Percentiles rank a stretch among this genome's conserved stretches.
Evolutionary conservation across 2,329 filamentous ascomycete genomes (phyloP).

Genomic region (Drechslerella stenobrocha): DNA sequence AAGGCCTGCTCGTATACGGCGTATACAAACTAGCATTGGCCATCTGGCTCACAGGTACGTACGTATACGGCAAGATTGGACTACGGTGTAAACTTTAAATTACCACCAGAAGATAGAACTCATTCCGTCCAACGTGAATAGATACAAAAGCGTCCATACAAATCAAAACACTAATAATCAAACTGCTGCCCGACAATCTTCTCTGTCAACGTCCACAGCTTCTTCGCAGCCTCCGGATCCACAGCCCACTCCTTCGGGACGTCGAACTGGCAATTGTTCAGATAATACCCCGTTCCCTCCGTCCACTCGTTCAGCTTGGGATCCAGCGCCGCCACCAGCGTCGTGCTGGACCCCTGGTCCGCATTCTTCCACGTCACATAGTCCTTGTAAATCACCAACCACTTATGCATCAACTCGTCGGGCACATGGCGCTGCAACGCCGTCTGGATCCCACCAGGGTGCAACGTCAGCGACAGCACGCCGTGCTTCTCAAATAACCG

Average conservation of each 20-base stretch:
- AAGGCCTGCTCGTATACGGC: not conserved
- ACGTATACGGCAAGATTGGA: no score
- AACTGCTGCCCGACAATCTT: slow-evolving; percentile 57
- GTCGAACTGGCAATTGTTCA: slow-evolving; percentile 35
- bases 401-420: not conserved
- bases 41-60: no score
- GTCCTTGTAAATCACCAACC: slow-evolving; percentile 6
- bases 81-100: no score
- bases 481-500: slow-evolving; percentile 53
- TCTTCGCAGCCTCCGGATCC: slow-evolving; percentile 56
- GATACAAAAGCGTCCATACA: not conserved
- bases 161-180: slow-evolving; percentile 15
- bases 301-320: slow-evolving; percentile 55
- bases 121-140: no score
- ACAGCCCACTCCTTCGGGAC: slow-evolving; percentile 51
- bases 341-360: slow-evolving; percentile 56
- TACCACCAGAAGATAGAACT: no score
- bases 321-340: slow-evolving; percentile 57
- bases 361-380: slow-evolving; percentile 53
- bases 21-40: no score
- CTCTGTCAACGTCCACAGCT: slow-evolving; percentile 59
- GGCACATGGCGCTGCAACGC: slow-evolving; percentile 18
- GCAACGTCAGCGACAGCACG: slow-evolving; percentile 57
- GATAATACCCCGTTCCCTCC: slow-evolving; percentile 18
- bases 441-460: slow-evolving; percentile 55